Percentiles rank a stretch among this genome's conserved stretches.
phyloP scores from a whole-genome alignment of 495 filamentous ascomycete species.

The Baudoinia panamericana region DNA sequence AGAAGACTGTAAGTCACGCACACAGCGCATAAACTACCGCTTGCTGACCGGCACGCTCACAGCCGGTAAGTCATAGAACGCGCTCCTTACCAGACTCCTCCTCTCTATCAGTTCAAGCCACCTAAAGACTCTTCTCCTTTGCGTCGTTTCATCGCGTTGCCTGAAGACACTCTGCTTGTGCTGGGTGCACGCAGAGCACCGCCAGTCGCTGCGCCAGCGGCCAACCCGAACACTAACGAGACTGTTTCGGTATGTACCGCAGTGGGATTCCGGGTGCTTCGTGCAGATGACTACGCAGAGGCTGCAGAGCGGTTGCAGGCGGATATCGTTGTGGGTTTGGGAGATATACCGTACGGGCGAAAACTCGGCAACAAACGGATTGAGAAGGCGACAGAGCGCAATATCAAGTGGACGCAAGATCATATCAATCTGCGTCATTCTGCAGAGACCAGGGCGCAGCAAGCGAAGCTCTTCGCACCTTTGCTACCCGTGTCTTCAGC shows the following conservation, averaged over 20 bases:
- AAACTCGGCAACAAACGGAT: slow-evolving; percentile 53
- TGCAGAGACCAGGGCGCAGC: background rate
- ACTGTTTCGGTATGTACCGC: slow-evolving; percentile 69
- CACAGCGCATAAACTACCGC: slow-evolving; percentile 13
- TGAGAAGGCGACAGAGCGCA: slow-evolving; percentile 75
- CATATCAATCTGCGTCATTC: slow-evolving; percentile 33
- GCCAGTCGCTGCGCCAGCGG: slow-evolving; percentile 54
- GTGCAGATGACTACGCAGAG: slow-evolving; percentile 51
- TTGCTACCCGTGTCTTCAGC: slow-evolving; percentile 12
- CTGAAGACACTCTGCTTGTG: slow-evolving; percentile 47
- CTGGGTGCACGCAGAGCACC: slow-evolving; percentile 68
- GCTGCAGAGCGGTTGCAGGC: slow-evolving; percentile 51
- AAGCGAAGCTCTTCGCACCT: slow-evolving; percentile 15
- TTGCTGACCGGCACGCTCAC: slow-evolving; percentile 21
- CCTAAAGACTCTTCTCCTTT: slow-evolving; percentile 39
- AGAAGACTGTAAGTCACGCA: slow-evolving; percentile 70
- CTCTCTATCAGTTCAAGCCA: slow-evolving; percentile 34
- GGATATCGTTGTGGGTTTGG: slow-evolving; percentile 67
- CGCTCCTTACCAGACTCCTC: slow-evolving; percentile 38
- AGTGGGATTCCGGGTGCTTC: slow-evolving; percentile 62
- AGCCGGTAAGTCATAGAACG: slow-evolving; percentile 61
- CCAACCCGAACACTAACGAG: slow-evolving; percentile 58
- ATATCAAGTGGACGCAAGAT: slow-evolving; percentile 55
- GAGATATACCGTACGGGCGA: slow-evolving; percentile 54
- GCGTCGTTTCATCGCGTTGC: slow-evolving; percentile 56